phyloP scores from a whole-genome alignment of 2,329 filamentous ascomycete species.

The Fusarium sp. region DNA sequence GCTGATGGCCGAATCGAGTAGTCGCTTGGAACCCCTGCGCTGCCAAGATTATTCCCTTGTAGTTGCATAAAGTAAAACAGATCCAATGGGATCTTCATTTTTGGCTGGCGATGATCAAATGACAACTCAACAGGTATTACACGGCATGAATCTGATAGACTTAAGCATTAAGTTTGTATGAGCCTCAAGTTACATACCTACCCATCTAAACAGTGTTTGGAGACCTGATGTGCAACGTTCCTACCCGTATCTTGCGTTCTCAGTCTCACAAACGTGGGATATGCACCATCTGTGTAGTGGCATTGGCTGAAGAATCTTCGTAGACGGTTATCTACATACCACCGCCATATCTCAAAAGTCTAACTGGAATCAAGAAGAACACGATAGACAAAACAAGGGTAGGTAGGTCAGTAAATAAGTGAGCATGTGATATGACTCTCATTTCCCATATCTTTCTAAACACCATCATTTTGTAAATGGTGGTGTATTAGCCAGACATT shows the following conservation, averaged over 20 bases:
- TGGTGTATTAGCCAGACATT: slow-evolving; percentile 30
- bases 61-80: slow-evolving; percentile 20
- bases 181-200: background rate
- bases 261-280: background rate
- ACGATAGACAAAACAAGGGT: slow-evolving; percentile 1
- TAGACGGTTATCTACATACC: slow-evolving; percentile 36
- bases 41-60: slow-evolving; percentile 9
- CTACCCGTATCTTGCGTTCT: background rate
- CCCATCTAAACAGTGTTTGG: background rate
- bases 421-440: slow-evolving; percentile 26
- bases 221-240: background rate
- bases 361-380: slow-evolving; percentile 12
- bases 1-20: slow-evolving; percentile 42
- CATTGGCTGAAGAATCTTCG: slow-evolving; percentile 11
- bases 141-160: background rate
- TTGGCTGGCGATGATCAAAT: background rate
- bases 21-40: slow-evolving; percentile 37
- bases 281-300: slow-evolving; percentile 18
- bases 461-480: background rate
- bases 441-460: background rate
- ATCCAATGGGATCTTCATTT: background rate
- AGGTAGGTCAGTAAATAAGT: background rate
- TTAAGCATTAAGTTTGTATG: background rate
- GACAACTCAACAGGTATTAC: background rate
- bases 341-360: slow-evolving; percentile 19